Conservation (phyloP, 306 rosid species). For the Canavalia gladiata region DNA sequence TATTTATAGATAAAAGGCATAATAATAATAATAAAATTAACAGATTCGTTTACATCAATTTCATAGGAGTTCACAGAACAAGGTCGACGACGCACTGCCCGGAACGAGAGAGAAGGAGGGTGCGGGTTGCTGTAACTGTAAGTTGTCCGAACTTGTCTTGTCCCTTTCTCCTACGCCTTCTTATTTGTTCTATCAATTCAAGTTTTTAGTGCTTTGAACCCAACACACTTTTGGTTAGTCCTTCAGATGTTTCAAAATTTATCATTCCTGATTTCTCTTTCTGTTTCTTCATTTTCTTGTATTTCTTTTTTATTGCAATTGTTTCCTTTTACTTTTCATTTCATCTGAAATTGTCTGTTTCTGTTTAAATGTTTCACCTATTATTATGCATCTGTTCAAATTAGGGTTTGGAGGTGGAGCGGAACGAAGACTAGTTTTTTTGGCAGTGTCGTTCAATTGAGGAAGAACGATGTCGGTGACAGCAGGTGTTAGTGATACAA, state of each 20-base stretch:
- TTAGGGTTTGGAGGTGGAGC: conserved; percentile 47
- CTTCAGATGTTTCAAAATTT: not conserved
- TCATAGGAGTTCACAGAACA: not conserved
- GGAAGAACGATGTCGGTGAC: conserved; percentile 81
- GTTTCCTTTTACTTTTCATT: conserved; percentile 6
- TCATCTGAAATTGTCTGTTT: not conserved
- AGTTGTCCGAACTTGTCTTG: not conserved
- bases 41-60: not conserved
- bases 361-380: not conserved
- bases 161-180: not conserved
- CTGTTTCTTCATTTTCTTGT: not conserved
- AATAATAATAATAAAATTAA: not conserved
- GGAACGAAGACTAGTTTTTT: not conserved
- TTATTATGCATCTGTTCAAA: conserved; percentile 10
- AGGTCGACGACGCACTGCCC: not conserved
- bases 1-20: not conserved
- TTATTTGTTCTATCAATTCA: not conserved
- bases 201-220: not conserved
- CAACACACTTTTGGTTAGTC: not conserved
- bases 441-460: conserved; percentile 20
- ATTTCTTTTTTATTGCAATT: not conserved
- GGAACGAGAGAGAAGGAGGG: not conserved
- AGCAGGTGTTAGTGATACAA: conserved; percentile 93
- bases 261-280: not conserved
- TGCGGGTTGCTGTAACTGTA: not conserved